Percentiles rank a stretch among this genome's conserved stretches.
These are phyloP conservation scores for Kodamaea fukazawae DNA, from an alignment of 805 yeast genomes.

Conservation along the genomic window DNA sequence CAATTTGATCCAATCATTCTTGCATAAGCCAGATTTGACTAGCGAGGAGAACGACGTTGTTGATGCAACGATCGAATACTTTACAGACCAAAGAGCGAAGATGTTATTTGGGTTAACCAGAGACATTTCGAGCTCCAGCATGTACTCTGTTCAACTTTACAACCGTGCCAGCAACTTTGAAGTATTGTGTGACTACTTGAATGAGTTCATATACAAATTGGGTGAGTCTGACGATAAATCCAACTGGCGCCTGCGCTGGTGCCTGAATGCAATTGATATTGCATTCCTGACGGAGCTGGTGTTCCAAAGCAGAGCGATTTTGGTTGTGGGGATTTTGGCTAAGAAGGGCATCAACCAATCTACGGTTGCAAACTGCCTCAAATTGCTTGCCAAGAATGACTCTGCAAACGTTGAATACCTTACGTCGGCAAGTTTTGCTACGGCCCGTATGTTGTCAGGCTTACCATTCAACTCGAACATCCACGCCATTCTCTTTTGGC, in stretches of 20 bases:
- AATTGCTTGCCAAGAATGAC: constrained; percentile 23
- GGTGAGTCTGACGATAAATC: constrained; percentile 46
- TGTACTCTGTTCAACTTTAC: constrained; percentile 33
- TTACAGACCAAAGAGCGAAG: constrained; percentile 62
- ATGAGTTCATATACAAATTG: constrained; percentile 49
- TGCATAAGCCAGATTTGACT: constrained; percentile 53
- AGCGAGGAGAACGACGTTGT: constrained; percentile 37
- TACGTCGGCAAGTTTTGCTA: constrained; percentile 43
- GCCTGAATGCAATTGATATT: constrained; percentile 59
- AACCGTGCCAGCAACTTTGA: constrained; percentile 52
- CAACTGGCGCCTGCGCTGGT: constrained; percentile 66
- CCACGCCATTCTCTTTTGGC: constrained; percentile 52
- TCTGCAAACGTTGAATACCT: constrained; percentile 26
- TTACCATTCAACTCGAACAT: constrained; percentile 44
- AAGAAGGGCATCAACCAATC: constrained; percentile 61
- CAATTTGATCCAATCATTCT: constrained; percentile 68
- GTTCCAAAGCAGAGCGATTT: constrained; percentile 63
- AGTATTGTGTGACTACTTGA: constrained; percentile 53
- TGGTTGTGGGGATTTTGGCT: constrained; percentile 68
- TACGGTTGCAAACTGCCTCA: constrained; percentile 34
- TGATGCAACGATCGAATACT: constrained; percentile 44
- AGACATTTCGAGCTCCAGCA: constrained; percentile 30
- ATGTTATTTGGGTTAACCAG: constrained; percentile 70
- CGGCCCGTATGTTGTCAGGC: constrained; percentile 49
- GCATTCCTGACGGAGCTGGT: constrained; percentile 56